A percentile compares a stretch with the other conserved stretches of the same genome.
phyloP scores from a whole-genome alignment of 495 filamentous ascomycete genomes.

The Margaritispora aquatica region DNA sequence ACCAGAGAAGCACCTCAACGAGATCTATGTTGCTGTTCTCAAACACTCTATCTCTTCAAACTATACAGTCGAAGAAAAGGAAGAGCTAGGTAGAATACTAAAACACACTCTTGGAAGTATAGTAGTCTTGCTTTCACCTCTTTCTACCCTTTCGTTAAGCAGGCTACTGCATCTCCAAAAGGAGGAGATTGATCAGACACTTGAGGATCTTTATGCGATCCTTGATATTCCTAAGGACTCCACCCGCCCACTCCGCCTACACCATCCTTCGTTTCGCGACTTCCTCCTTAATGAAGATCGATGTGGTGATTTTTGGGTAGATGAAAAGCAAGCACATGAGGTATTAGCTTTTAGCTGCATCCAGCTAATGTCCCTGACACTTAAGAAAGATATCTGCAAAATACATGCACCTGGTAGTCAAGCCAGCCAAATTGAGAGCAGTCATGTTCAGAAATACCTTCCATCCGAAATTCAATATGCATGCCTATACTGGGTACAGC shows the following conservation, averaged over 20 bases:
- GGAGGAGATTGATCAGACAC: constrained; percentile 32
- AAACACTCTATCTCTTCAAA: not conserved
- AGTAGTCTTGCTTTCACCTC: constrained; percentile 5
- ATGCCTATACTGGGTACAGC: constrained; percentile 10
- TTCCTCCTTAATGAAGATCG: constrained; percentile 36
- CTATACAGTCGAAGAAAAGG: constrained; percentile 11
- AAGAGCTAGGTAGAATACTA: constrained; percentile 6
- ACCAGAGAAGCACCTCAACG: constrained; percentile 4
- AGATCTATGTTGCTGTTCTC: not conserved
- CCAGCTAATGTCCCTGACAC: constrained; percentile 3
- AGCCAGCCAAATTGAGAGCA: constrained; percentile 7
- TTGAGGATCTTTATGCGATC: constrained; percentile 8
- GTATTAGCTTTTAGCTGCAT: constrained; percentile 4
- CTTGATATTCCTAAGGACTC: constrained; percentile 25
- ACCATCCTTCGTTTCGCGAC: constrained; percentile 48
- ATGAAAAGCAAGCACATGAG: constrained; percentile 31
- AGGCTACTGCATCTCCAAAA: constrained; percentile 14
- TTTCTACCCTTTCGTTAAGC: constrained; percentile 7
- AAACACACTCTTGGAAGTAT: constrained; percentile 14
- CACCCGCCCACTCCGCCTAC: constrained; percentile 29
- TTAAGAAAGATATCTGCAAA: constrained; percentile 5
- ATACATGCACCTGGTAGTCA: constrained; percentile 1
- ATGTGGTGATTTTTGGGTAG: constrained; percentile 33
- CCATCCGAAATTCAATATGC: constrained; percentile 8
- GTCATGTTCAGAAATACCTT: constrained; percentile 3